These are phyloP conservation scores for Raphanus raphanistrum DNA, from an alignment of 345 rosid genomes.

Conservation along the genomic window DNA sequence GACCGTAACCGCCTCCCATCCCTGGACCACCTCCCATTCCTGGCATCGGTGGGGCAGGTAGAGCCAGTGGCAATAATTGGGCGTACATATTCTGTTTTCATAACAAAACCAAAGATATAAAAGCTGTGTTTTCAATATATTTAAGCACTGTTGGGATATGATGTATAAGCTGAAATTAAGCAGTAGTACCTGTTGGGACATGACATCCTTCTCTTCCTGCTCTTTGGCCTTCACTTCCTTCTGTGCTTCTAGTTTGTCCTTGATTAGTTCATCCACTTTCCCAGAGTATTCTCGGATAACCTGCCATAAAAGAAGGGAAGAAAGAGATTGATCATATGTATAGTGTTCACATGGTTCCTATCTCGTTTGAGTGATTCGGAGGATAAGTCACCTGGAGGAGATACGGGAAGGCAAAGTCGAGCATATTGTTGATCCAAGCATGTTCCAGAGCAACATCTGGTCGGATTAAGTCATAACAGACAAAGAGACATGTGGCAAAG, in stretches of 20 bases:
- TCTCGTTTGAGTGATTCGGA: background rate
- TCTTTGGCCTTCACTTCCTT: slow-evolving; percentile 73
- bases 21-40: slow-evolving; percentile 62
- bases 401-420: slow-evolving; percentile 93
- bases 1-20: slow-evolving; percentile 41
- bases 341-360: background rate
- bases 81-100: slow-evolving; percentile 84
- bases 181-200: slow-evolving; percentile 75
- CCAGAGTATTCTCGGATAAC: slow-evolving; percentile 79
- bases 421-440: slow-evolving; percentile 89
- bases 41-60: slow-evolving; percentile 94
- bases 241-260: slow-evolving; percentile 73
- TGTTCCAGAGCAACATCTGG: slow-evolving; percentile 84
- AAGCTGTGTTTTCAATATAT: background rate
- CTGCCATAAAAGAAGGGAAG: slow-evolving; percentile 31
- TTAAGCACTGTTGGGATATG: background rate
- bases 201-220: slow-evolving; percentile 79
- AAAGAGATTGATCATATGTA: background rate
- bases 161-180: background rate
- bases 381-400: slow-evolving; percentile 59
- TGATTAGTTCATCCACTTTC: slow-evolving; percentile 78
- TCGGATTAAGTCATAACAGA: slow-evolving; percentile 85
- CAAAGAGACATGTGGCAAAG: slow-evolving; percentile 93
- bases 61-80: slow-evolving; percentile 80
- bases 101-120: background rate